phyloP scores from a whole-genome alignment of 495 filamentous ascomycete species.

The Annulohypoxylon stygium region DNA sequence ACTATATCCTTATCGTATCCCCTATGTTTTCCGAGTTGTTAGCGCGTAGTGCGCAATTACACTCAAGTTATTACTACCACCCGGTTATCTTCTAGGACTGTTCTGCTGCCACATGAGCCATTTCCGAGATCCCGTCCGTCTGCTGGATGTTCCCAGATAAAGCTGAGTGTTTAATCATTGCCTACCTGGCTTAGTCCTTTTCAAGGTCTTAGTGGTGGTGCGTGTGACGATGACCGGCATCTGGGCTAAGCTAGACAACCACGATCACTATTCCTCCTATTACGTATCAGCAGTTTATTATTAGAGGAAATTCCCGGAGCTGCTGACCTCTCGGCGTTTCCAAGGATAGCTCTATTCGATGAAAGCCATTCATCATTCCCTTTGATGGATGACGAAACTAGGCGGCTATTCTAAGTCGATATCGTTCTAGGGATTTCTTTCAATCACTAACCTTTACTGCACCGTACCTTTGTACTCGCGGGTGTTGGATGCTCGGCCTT shows the following conservation, averaged over 20 bases:
- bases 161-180: slow-evolving; percentile 29
- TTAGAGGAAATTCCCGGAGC: slow-evolving; percentile 24
- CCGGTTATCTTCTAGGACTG: slow-evolving; percentile 6
- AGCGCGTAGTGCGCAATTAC: slow-evolving; percentile 37
- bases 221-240: slow-evolving; percentile 40
- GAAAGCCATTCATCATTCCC: slow-evolving; percentile 13
- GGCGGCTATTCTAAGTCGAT: slow-evolving; percentile 27
- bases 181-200: background rate
- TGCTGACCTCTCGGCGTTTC: slow-evolving; percentile 29
- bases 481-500: slow-evolving; percentile 25
- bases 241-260: slow-evolving; percentile 10
- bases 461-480: slow-evolving; percentile 8
- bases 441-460: slow-evolving; percentile 15
- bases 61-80: slow-evolving; percentile 30
- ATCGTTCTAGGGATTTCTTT: slow-evolving; percentile 20
- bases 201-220: slow-evolving; percentile 22
- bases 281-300: slow-evolving; percentile 37
- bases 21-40: background rate
- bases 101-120: slow-evolving; percentile 25
- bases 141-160: slow-evolving; percentile 31
- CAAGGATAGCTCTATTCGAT: slow-evolving; percentile 22
- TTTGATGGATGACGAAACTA: slow-evolving; percentile 28
- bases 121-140: slow-evolving; percentile 16
- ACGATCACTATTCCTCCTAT: slow-evolving; percentile 31
- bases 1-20: slow-evolving; percentile 21